A percentile compares a stretch with the other conserved stretches of the same genome.
Conservation (phyloP, 176 grass and related monocot species). For the Rhynchospora tenuis region DNA sequence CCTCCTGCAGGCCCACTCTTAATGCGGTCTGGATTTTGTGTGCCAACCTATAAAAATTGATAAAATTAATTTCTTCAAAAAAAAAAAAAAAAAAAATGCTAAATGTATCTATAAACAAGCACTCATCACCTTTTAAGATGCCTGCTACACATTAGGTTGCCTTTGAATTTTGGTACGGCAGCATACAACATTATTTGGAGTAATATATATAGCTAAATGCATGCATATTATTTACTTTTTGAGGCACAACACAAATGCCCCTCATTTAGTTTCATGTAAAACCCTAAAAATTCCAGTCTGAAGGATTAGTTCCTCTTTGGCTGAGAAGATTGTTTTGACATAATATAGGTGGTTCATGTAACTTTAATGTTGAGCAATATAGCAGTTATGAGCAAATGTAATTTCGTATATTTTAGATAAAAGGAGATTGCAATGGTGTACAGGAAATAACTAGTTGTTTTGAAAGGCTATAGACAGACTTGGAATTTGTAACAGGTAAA, state of each 20-base stretch:
- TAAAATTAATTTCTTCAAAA: background rate
- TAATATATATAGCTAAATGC: no score
- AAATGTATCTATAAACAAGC: background rate
- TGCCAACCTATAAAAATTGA: constrained; percentile 54
- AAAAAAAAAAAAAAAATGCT: background rate
- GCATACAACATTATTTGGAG: no score
- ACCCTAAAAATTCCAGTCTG: background rate
- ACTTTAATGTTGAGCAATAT: background rate
- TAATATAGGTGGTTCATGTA: background rate
- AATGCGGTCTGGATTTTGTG: constrained; percentile 65
- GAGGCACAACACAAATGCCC: background rate
- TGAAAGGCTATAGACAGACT: background rate
- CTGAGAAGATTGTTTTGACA: background rate
- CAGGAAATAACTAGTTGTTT: background rate
- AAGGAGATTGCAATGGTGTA: background rate
- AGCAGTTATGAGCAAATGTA: constrained; percentile 3
- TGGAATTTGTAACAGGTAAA: background rate
- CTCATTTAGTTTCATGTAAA: background rate
- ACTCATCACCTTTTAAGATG: background rate
- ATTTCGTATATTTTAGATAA: background rate
- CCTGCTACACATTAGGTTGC: background rate
- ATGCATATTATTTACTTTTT: background rate
- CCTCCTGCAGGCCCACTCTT: constrained; percentile 79
- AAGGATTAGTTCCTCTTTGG: background rate
- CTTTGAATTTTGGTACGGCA: no score